Evolutionary conservation across 148 eudicot species (phyloP).

Genomic region (Limonium bicolor): DNA sequence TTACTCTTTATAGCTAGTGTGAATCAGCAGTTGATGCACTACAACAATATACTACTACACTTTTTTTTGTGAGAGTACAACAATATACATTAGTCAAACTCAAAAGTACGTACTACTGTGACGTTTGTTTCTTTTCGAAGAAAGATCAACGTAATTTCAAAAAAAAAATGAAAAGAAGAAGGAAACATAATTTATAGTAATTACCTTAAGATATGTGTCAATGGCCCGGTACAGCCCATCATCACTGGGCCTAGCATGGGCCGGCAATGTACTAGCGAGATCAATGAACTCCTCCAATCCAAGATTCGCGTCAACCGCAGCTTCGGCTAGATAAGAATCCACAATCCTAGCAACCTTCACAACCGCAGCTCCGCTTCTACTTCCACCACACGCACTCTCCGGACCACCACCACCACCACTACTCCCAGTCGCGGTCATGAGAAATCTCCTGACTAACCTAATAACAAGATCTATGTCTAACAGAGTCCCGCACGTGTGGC

Average conservation of each 20-base stretch:
- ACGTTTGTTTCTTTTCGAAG: too few relatives aligned
- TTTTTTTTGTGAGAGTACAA: too few relatives aligned
- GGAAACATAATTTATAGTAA: too few relatives aligned
- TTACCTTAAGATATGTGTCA: conserved; percentile 76
- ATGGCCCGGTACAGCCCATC: conserved; percentile 79
- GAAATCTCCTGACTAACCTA: conserved; percentile 41
- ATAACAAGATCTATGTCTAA: conserved; percentile 50
- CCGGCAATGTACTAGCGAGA: conserved; percentile 58
- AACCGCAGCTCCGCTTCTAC: conserved; percentile 34
- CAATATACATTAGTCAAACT: too few relatives aligned
- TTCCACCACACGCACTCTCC: too few relatives aligned
- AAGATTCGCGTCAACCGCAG: conserved; percentile 46
- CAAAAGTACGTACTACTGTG: too few relatives aligned
- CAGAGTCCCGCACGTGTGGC: conserved; percentile 53
- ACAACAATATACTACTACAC: too few relatives aligned
- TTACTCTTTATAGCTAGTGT: too few relatives aligned
- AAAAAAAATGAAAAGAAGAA: too few relatives aligned
- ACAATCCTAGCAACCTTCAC: conserved; percentile 63
- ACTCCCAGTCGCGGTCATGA: conserved; percentile 28
- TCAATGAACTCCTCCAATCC: conserved; percentile 35
- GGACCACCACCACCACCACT: conserved; percentile 7
- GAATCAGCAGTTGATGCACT: too few relatives aligned
- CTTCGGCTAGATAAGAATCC: conserved; percentile 67
- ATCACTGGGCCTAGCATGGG: conserved; percentile 49
- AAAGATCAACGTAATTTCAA: too few relatives aligned